phyloP scores from a whole-genome alignment of 345 rosid species.

The Aquilaria sinensis region DNA sequence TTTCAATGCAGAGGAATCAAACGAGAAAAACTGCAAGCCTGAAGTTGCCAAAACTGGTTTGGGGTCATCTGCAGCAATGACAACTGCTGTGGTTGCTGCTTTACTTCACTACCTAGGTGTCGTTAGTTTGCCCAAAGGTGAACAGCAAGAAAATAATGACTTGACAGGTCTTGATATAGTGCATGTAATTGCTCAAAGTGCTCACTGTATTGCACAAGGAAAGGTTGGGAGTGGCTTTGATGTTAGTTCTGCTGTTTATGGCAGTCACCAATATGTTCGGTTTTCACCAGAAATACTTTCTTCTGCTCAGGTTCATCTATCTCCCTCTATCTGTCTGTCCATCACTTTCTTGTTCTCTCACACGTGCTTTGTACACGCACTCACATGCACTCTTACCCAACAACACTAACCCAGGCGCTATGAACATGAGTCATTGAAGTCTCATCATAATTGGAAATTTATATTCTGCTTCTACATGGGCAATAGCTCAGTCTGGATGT shows the following conservation, averaged over 20 bases:
- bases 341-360: too few relatives aligned
- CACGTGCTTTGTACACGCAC: too few relatives aligned
- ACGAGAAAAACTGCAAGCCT: constrained; percentile 63
- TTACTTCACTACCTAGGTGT: constrained; percentile 85
- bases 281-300: constrained; percentile 90
- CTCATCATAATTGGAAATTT: too few relatives aligned
- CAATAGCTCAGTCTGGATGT: too few relatives aligned
- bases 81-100: constrained; percentile 89
- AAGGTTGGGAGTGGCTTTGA: constrained; percentile 99
- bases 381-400: too few relatives aligned
- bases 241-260: constrained; percentile 96
- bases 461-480: too few relatives aligned
- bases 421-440: too few relatives aligned
- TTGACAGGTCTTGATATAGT: constrained; percentile 55
- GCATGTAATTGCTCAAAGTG: constrained; percentile 87
- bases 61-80: constrained; percentile 99
- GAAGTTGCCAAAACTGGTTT: constrained; percentile 99
- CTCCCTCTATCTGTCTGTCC: constrained; percentile 3
- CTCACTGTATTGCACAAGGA: constrained; percentile 98
- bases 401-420: too few relatives aligned
- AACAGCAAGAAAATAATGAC: constrained; percentile 23
- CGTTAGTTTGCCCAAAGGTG: constrained; percentile 43
- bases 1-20: constrained; percentile 60
- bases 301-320: constrained; percentile 65
- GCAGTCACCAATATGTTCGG: constrained; percentile 92